A percentile compares a stretch with the other conserved stretches of the same genome.
Evolutionary conservation across 352 stramenopile genomes (phyloP).

Genomic region (Phytophthora citricola): DNA sequence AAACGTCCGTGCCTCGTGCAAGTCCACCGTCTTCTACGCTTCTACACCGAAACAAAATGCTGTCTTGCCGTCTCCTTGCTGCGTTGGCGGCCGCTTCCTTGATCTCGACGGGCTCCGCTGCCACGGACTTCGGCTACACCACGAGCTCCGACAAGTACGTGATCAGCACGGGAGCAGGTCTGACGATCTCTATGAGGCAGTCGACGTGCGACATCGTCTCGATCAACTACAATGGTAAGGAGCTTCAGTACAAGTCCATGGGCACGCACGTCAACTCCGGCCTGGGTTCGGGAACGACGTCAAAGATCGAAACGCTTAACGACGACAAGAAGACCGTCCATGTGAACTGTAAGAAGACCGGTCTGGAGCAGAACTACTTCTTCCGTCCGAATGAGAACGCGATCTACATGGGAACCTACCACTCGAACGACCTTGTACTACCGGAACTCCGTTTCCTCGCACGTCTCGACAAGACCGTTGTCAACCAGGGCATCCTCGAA

Average conservation of each 20-base stretch:
- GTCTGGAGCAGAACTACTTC: slow-evolving; percentile 40
- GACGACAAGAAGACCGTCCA: slow-evolving; percentile 54
- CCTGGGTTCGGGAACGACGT: slow-evolving; percentile 33
- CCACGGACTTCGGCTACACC: slow-evolving; percentile 43
- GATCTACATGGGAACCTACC: slow-evolving; percentile 67
- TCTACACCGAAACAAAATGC: slow-evolving; percentile 8
- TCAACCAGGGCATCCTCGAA: slow-evolving; percentile 42
- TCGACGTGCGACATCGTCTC: slow-evolving; percentile 50
- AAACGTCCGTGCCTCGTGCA: slow-evolving; percentile 5
- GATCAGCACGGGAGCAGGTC: slow-evolving; percentile 38
- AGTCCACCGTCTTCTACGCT: slow-evolving; percentile 3
- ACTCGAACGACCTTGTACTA: slow-evolving; percentile 37
- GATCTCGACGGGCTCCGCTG: slow-evolving; percentile 20
- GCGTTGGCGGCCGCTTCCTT: slow-evolving; percentile 13
- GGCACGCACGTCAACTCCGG: slow-evolving; percentile 53
- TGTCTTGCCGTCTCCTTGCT: slow-evolving; percentile 24
- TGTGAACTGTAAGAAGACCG: slow-evolving; percentile 44
- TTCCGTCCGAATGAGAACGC: slow-evolving; percentile 56
- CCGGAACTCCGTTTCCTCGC: slow-evolving; percentile 57
- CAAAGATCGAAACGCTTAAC: slow-evolving; percentile 38
- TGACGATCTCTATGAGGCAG: slow-evolving; percentile 44
- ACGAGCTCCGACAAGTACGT: slow-evolving; percentile 41
- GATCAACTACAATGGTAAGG: slow-evolving; percentile 46
- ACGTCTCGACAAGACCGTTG: slow-evolving; percentile 45
- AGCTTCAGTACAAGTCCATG: slow-evolving; percentile 55